Conservation (phyloP, 108 stramenopile genomes). For the Bacterosira constricta region DNA sequence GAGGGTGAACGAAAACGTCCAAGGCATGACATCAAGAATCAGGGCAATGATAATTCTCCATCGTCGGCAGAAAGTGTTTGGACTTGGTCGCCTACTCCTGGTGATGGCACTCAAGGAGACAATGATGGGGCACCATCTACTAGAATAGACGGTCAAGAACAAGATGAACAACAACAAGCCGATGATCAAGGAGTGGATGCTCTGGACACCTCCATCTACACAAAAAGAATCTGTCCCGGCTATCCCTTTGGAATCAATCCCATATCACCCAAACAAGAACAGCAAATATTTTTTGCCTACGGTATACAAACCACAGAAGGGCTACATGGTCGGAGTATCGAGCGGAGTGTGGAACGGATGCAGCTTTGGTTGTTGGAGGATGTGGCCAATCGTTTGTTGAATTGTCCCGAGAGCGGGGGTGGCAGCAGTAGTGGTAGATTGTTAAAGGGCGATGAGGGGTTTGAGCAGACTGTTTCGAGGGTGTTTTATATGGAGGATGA, state of each 20-base stretch:
- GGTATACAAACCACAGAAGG: conserved; percentile 23
- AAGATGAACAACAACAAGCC: too few species aligned
- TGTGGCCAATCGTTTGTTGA: conserved; percentile 18
- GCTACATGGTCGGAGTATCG: conserved; percentile 1
- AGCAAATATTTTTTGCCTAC: conserved; percentile 37
- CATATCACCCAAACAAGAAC: not conserved
- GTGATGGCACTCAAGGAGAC: too few species aligned
- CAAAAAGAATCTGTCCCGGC: conserved; percentile 29
- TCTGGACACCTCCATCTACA: not conserved
- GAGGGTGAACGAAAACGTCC: not conserved
- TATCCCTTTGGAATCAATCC: conserved; percentile 26
- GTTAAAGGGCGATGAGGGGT: not conserved
- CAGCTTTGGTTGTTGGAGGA: conserved; percentile 37
- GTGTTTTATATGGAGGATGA: conserved; percentile 30
- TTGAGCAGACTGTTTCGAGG: conserved; percentile 22
- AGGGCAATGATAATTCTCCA: not conserved
- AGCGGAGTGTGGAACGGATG: conserved; percentile 16
- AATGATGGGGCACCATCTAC: not conserved
- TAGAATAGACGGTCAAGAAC: not conserved
- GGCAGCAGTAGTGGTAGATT: not conserved
- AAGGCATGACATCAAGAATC: not conserved
- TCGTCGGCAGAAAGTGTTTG: too few species aligned
- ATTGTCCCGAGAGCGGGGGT: conserved; percentile 2
- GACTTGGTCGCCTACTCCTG: too few species aligned
- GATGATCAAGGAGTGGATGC: not conserved